Conservation (phyloP, 345 rosid genomes). For the Chamaenerion angustifolium region DNA sequence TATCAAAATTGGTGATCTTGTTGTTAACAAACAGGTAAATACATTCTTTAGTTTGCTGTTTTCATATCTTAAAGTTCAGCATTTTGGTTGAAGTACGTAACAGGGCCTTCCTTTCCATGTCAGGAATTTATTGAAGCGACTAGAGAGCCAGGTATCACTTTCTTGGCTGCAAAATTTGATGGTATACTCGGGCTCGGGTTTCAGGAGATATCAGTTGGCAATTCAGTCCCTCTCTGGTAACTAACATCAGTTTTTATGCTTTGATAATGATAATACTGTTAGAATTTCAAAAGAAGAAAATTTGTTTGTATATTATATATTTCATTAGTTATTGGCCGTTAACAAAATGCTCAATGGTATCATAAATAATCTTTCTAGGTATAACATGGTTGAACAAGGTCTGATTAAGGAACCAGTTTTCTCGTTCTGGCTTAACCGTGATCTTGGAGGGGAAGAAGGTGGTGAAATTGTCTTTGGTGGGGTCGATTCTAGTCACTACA, state of each 20-base stretch:
- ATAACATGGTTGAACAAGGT: conserved; percentile 71
- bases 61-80: conserved; percentile 3
- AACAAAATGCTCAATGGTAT: too few species aligned
- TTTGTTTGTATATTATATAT: too few species aligned
- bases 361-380: conserved; percentile 24
- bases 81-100: neutral
- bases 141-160: conserved; percentile 68
- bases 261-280: too few species aligned
- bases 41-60: neutral
- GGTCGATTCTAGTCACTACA: conserved; percentile 56
- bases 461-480: conserved; percentile 94
- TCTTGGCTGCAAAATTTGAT: conserved; percentile 85
- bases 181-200: conserved; percentile 88
- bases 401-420: conserved; percentile 65
- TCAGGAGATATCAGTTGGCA: conserved; percentile 77
- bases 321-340: too few species aligned
- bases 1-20: conserved; percentile 51
- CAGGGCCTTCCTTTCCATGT: neutral
- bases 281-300: too few species aligned
- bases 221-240: conserved; percentile 61
- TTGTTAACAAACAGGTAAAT: conserved; percentile 41
- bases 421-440: conserved; percentile 90
- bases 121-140: conserved; percentile 95
- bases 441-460: conserved; percentile 59
- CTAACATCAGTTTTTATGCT: too few species aligned